Evolutionary conservation across 2,329 filamentous ascomycete genomes (phyloP), one percentile per base, ranked within the genome.

Genomic region (Fusarium nematophilum): DNA sequence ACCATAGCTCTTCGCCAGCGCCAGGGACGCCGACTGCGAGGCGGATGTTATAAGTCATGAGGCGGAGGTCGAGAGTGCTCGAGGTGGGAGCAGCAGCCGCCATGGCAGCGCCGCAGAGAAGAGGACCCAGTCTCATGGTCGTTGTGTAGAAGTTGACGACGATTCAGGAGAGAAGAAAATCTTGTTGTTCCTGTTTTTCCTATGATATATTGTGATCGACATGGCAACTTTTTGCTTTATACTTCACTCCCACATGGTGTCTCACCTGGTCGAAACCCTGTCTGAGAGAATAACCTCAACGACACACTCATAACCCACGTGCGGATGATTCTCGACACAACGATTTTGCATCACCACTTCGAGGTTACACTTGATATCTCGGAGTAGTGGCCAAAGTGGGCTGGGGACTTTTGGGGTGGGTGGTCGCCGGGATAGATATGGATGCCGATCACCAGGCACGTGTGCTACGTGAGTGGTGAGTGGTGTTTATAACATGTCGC

Each of bases 1-100:
- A 59, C 87, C 87, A 90, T 17, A 75, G 77, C 55, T 82, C 76
- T 71, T 90, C 87, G 45, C 81, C 81, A 15, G 74, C 72, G 34
- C 79, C 77, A 0, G 80, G 83, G 0, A 64, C 68, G 3, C 73
- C 62, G 2, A 83, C 83, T 8, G 85, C 86, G 66, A 85, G 87
- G 15, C 87, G 84, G 61, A 90, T 83, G 70, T 90, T 90, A 72
- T 87, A 83, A 15, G 84, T 85, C 40, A 89, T 74, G 34, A 89
- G 70, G 42, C 87, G 85, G 36, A 89, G 55, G 30, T 66, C 59
- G 17, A 63, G 50, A 26, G 57, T 37, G 34, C 53, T 57, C 15
- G 46, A 39, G 13, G 53, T 31, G 15, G 64, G 55, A n/a, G 58
- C 57, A 2, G 55, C 45, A 6, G 40, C 52, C 40, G 50, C 53